Conservation (phyloP, 495 filamentous ascomycete genomes). For the Astrothelium macrocarpum region DNA sequence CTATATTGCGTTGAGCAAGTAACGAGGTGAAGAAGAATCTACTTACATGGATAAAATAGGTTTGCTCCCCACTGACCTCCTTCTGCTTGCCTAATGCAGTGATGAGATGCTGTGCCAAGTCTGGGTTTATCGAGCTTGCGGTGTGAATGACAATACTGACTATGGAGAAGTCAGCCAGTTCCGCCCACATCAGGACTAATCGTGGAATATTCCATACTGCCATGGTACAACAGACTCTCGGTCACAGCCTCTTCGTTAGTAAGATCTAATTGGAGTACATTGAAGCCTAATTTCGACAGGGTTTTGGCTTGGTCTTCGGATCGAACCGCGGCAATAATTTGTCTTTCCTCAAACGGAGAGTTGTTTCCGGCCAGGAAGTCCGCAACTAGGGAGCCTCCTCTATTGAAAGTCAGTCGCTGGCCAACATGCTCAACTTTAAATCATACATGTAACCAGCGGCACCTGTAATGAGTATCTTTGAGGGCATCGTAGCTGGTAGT, state of each 20-base stretch:
- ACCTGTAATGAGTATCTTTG: constrained; percentile 29
- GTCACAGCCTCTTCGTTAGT: constrained; percentile 23
- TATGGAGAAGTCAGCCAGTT: constrained; percentile 7
- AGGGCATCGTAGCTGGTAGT: neutral
- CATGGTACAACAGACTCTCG: constrained; percentile 6
- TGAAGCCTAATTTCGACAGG: constrained; percentile 22
- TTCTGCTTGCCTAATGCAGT: neutral
- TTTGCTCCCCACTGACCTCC: neutral
- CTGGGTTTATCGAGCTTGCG: constrained; percentile 23
- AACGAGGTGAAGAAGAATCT: neutral
- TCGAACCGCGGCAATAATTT: constrained; percentile 24
- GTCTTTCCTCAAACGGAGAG: constrained; percentile 17
- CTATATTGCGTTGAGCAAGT: neutral
- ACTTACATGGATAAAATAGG: constrained; percentile 4
- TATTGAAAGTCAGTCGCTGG: constrained; percentile 18
- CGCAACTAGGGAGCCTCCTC: constrained; percentile 27
- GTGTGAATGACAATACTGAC: constrained; percentile 21
- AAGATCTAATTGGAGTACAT: constrained; percentile 25
- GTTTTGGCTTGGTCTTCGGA: constrained; percentile 25
- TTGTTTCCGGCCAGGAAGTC: constrained; percentile 19
- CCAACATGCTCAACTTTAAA: constrained; percentile 10
- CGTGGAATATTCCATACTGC: neutral
- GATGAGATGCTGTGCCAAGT: constrained; percentile 21
- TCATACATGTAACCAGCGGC: constrained; percentile 31
- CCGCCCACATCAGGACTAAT: constrained; percentile 13